Conservation (phyloP, 257 asterid species). For the Fraxinus anomala region DNA sequence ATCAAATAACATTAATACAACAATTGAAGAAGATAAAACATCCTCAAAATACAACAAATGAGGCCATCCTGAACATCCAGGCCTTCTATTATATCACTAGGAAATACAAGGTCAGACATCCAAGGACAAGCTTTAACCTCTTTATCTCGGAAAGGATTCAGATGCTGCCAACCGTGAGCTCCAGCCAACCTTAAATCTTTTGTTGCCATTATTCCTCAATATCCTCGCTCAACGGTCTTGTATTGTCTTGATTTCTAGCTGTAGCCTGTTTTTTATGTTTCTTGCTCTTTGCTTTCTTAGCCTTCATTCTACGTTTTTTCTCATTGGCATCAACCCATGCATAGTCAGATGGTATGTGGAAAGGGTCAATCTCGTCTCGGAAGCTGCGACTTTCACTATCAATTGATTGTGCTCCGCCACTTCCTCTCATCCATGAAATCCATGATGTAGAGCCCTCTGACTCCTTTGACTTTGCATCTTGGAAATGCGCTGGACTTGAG, state of each 20-base stretch:
- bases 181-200: constrained; percentile 26
- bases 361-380: constrained; percentile 89
- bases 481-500: constrained; percentile 92
- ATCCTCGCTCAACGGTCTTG: constrained; percentile 42
- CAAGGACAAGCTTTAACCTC: constrained; percentile 8
- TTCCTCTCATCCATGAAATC: constrained; percentile 98
- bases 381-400: constrained; percentile 80
- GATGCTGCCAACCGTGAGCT: constrained; percentile 26
- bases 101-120: background rate
- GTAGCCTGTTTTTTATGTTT: constrained; percentile 66
- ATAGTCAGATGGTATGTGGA: constrained; percentile 87
- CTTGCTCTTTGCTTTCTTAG: constrained; percentile 88
- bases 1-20: constrained; percentile 38
- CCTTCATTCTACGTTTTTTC: constrained; percentile 93
- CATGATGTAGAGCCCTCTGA: constrained; percentile 79
- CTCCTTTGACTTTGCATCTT: constrained; percentile 77
- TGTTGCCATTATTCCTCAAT: constrained; percentile 26
- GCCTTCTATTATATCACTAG: constrained; percentile 20
- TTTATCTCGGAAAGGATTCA: background rate
- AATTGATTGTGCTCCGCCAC: constrained; percentile 74
- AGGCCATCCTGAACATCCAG: constrained; percentile 30
- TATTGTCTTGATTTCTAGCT: constrained; percentile 57
- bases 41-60: constrained; percentile 43
- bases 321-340: constrained; percentile 95
- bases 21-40: constrained; percentile 34